Evolutionary conservation across 441 rosid species (phyloP), one percentile per base, ranked within the genome.

Genomic region (Raphanus hybrid): DNA sequence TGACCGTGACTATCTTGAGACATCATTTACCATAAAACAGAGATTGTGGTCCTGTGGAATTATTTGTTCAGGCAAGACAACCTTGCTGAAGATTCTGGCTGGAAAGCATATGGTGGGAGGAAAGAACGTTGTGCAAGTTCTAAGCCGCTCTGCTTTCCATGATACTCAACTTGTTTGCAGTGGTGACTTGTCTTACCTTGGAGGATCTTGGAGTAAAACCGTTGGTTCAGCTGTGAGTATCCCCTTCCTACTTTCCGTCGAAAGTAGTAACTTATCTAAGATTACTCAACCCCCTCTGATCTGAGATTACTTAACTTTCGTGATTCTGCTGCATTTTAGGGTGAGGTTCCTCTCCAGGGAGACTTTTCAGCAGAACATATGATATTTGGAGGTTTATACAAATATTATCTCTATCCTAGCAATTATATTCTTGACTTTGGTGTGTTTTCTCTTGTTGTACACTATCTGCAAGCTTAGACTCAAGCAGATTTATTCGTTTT

Each of bases 201-300:
- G 91, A 60, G 94, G 90, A 43, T 94, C 99, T 45, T 94, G 94
- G 94, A 90, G 89, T 81, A 90, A 88, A 88, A 88, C 87, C 37
- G 77, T 85, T 78, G 89, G 94, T 77, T 86, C 86, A 39, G 91
- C 96, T 82, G 94, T 89, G 77, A 85, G 97, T 86, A 72, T 41
- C 45, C 3, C 41, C 69, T 43, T 20, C 1, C 29, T 23, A 6
- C 14, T 20, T 58, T 57, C 61, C 29, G 8, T 10, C 3, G 50
- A 43, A n/a, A 10, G 0, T 43, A 43, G 3, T 10, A 35, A 48
- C 39, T 60, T 20, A 52, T 50, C 48, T 37, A 34, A 4, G 10
- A 41, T 27, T 7, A n/a, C 34, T 10, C 18, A n/a, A 41, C 20
- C 6, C 18, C 8, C 5, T 11, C n/a, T 43, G 57, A 20, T 16